Percentiles rank a stretch among this genome's conserved stretches.
phyloP scores from a whole-genome alignment of 495 filamentous ascomycete genomes.

The Hyaloscypha bicolor region DNA sequence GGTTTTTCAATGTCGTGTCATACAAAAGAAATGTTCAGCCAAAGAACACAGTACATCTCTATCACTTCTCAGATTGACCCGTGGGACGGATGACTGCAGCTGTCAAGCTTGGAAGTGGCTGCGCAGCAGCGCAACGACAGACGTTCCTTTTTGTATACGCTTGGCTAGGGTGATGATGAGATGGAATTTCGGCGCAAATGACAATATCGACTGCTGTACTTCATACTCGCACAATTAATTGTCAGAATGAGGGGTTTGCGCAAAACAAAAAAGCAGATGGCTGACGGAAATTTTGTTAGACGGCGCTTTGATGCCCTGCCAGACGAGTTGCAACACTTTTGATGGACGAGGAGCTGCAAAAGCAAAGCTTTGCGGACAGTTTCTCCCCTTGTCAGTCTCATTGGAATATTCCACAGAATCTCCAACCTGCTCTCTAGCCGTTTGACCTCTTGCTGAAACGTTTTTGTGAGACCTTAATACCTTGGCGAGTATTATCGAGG shows the following conservation, averaged over 20 bases:
- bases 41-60: neutral
- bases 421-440: neutral
- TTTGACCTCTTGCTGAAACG: neutral
- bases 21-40: neutral
- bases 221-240: neutral
- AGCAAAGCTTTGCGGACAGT: neutral
- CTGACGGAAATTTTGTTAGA: neutral
- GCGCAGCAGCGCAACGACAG: neutral
- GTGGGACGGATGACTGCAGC: neutral
- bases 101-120: neutral
- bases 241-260: neutral
- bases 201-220: neutral
- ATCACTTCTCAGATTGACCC: neutral
- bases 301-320: neutral
- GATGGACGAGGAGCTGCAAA: neutral
- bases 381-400: neutral
- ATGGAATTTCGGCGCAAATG: neutral
- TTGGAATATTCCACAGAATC: neutral
- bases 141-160: neutral
- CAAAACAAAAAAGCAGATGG: neutral
- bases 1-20: neutral
- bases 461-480: conserved; percentile 1
- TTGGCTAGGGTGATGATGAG: neutral
- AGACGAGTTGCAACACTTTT: neutral
- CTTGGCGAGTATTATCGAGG: neutral